Percentiles rank a stretch among this genome's conserved stretches.
phyloP scores from a whole-genome alignment of 805 yeast genomes.

The Zygoascus bituminiphila region DNA sequence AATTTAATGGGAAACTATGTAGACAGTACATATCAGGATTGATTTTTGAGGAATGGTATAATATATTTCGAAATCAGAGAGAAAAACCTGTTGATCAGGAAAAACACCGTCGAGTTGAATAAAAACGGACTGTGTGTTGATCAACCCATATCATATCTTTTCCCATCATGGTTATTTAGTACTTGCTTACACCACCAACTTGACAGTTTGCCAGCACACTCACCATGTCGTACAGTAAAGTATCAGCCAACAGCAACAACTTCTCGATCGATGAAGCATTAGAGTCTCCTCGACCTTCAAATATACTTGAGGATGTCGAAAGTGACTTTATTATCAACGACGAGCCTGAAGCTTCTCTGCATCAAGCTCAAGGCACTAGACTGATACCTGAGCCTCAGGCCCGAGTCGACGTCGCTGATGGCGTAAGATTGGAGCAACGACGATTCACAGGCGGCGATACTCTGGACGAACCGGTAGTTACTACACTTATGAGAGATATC shows the following conservation, averaged over 20 bases:
- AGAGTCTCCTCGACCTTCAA: background rate
- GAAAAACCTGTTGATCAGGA: too few relatives aligned
- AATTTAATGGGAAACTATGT: too few relatives aligned
- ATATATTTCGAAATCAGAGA: too few relatives aligned
- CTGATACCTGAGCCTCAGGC: constrained; percentile 15
- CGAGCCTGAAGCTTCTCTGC: constrained; percentile 5
- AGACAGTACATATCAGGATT: too few relatives aligned
- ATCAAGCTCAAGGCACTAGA: background rate
- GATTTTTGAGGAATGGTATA: too few relatives aligned
- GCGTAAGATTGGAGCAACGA: constrained; percentile 36
- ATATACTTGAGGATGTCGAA: constrained; percentile 7
- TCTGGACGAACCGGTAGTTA: constrained; percentile 57
- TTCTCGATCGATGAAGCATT: background rate
- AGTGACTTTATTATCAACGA: constrained; percentile 22
- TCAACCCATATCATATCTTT: too few relatives aligned
- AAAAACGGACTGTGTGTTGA: too few relatives aligned
- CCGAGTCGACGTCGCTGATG: constrained; percentile 18
- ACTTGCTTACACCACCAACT: too few relatives aligned
- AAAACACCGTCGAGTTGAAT: too few relatives aligned
- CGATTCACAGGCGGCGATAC: constrained; percentile 61
- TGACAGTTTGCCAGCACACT: background rate
- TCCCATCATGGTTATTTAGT: too few relatives aligned
- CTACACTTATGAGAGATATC: constrained; percentile 44
- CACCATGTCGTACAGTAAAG: background rate
- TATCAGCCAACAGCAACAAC: background rate